These are phyloP conservation scores for Coniochaeta sp. DNA, from an alignment of 2,329 filamentous ascomycete species.

Conservation along the genomic window DNA sequence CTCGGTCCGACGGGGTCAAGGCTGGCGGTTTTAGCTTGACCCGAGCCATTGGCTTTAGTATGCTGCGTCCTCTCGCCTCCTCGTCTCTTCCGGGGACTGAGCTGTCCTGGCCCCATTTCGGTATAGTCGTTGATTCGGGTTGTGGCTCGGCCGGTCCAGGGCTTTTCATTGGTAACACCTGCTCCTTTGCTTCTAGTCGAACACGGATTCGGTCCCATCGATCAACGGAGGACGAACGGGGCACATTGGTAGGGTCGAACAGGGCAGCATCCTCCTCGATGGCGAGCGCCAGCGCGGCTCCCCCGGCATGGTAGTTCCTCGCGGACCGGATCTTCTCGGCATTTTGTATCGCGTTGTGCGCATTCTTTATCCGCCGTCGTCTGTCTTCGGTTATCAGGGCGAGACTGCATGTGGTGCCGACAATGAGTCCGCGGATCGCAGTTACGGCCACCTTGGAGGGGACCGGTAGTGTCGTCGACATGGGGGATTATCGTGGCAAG, in stretches of 20 bases:
- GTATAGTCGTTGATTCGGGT: neutral
- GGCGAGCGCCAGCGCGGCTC: slow-evolving; percentile 14
- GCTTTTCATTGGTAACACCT: neutral
- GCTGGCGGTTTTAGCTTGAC: too few relatives aligned
- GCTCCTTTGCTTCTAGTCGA: neutral
- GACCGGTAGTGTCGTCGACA: slow-evolving; percentile 30
- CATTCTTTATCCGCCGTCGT: slow-evolving; percentile 34
- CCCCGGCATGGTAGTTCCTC: slow-evolving; percentile 27
- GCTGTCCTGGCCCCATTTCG: too few relatives aligned
- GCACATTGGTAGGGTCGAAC: slow-evolving; percentile 8
- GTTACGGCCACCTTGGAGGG: slow-evolving; percentile 38
- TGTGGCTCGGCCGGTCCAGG: neutral
- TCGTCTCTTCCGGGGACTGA: neutral
- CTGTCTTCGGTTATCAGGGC: slow-evolving; percentile 37
- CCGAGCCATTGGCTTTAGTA: too few relatives aligned
- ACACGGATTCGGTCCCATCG: neutral
- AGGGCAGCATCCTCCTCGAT: slow-evolving; percentile 17
- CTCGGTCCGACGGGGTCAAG: too few relatives aligned
- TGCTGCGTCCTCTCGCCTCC: neutral
- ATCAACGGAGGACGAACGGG: neutral
- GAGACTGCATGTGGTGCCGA: slow-evolving; percentile 38
- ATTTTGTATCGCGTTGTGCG: slow-evolving; percentile 30
- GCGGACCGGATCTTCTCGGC: slow-evolving; percentile 30
- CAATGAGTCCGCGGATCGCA: slow-evolving; percentile 33
- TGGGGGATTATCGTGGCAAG: slow-evolving; percentile 9